Conservation (phyloP, 805 yeast genomes). For the Wickerhamomyces alni region DNA sequence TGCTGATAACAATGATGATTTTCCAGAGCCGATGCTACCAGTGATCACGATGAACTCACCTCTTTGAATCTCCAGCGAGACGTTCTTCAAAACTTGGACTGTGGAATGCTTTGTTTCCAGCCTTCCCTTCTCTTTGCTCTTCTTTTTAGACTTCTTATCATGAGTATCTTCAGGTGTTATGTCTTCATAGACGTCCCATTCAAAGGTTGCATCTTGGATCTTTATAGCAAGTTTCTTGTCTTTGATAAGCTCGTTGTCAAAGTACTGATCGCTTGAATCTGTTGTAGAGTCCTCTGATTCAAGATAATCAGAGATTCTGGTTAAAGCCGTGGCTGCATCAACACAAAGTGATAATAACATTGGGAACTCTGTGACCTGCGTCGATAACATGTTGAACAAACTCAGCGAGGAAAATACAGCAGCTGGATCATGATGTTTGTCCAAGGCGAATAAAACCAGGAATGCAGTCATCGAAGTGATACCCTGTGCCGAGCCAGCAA, state of each 20-base stretch:
- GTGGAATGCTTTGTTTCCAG: neutral
- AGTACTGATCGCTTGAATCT: slow-evolving; percentile 26
- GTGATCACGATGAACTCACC: slow-evolving; percentile 7
- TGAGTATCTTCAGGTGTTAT: neutral
- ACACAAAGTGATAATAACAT: slow-evolving; percentile 53
- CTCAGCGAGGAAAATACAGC: slow-evolving; percentile 61
- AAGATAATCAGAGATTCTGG: slow-evolving; percentile 48
- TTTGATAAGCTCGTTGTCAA: slow-evolving; percentile 11
- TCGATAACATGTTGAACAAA: slow-evolving; percentile 52
- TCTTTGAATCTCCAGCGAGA: slow-evolving; percentile 22
- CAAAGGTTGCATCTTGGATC: slow-evolving; percentile 47
- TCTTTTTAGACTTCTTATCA: neutral
- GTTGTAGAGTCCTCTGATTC: slow-evolving; percentile 29
- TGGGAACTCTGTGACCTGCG: slow-evolving; percentile 56
- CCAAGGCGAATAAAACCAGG: slow-evolving; percentile 29
- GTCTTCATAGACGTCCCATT: slow-evolving; percentile 49
- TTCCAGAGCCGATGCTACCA: slow-evolving; percentile 57
- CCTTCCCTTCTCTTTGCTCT: no score
- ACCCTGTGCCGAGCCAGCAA: slow-evolving; percentile 40
- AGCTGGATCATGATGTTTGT: slow-evolving; percentile 40
- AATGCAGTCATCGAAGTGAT: slow-evolving; percentile 46
- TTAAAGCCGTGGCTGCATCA: slow-evolving; percentile 50
- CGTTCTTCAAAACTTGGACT: slow-evolving; percentile 17
- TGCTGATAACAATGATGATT: slow-evolving; percentile 20
- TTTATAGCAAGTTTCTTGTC: slow-evolving; percentile 34